A percentile compares a stretch with the other conserved stretches of the same genome.
phyloP scores from a whole-genome alignment of 306 rosid species.

The Prosopis cineraria region DNA sequence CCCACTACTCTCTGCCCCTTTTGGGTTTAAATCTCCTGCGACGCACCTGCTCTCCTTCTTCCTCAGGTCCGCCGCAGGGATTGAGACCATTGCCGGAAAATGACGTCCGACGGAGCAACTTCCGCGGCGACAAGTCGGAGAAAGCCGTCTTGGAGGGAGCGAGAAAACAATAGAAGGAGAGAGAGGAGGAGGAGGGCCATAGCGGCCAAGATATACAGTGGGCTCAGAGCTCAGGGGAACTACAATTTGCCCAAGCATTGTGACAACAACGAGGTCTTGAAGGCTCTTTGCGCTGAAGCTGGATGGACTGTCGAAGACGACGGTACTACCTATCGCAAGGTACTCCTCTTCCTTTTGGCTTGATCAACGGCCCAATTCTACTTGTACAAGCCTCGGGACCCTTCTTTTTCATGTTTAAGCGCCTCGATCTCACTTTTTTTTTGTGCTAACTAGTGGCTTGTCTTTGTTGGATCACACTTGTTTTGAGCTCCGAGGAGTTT shows the following conservation, averaged over 20 bases:
- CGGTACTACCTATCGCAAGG: conserved; percentile 90
- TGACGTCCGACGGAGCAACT: conserved; percentile 88
- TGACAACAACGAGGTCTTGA: conserved; percentile 83
- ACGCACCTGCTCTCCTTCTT: conserved; percentile 16
- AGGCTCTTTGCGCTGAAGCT: conserved; percentile 82
- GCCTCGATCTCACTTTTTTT: conserved; percentile 24
- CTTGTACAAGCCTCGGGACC: conserved; percentile 22
- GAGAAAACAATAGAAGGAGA: conserved; percentile 82
- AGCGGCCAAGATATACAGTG: conserved; percentile 73
- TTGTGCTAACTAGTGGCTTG: conserved; percentile 22
- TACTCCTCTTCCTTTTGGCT: conserved; percentile 22
- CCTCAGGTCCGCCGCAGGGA: neutral
- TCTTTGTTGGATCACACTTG: conserved; percentile 27
- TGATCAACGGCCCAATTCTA: neutral
- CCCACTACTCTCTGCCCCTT: neutral
- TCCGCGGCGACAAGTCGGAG: conserved; percentile 62
- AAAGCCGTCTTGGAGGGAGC: conserved; percentile 92
- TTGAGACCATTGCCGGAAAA: conserved; percentile 38
- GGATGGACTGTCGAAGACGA: conserved; percentile 94
- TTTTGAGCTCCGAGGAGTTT: neutral
- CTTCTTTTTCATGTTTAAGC: conserved; percentile 4
- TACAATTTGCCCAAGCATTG: conserved; percentile 84
- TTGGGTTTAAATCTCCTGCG: conserved; percentile 49
- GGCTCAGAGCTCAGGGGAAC: conserved; percentile 86
- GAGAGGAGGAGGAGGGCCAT: conserved; percentile 81